phyloP scores from a whole-genome alignment of 495 filamentous ascomycete genomes.

The Podospora sp. region DNA sequence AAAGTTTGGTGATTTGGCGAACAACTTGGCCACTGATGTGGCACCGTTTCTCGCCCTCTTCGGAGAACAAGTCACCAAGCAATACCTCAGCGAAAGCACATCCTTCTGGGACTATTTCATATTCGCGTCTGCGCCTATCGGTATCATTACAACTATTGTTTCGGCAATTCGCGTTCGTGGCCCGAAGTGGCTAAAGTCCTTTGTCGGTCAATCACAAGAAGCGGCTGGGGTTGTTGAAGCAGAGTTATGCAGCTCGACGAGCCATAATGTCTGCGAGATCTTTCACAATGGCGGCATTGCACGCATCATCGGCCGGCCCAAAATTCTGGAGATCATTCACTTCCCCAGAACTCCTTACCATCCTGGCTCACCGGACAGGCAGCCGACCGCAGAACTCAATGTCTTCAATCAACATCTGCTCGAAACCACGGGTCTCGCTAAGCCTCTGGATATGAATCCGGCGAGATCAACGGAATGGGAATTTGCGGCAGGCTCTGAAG shows the following conservation, averaged over 20 bases:
- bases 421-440: too few relatives aligned
- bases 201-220: background rate
- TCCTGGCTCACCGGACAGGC: too few relatives aligned
- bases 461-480: too few relatives aligned
- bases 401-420: too few relatives aligned
- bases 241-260: background rate
- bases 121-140: conserved; percentile 1
- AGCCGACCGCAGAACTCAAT: too few relatives aligned
- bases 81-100: conserved; percentile 6
- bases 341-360: too few relatives aligned
- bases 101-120: background rate
- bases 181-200: background rate
- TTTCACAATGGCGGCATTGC: background rate
- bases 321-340: background rate
- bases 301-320: background rate
- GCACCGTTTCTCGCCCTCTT: conserved; percentile 7
- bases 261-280: conserved; percentile 1
- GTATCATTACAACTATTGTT: conserved; percentile 5
- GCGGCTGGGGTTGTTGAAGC: background rate
- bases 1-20: background rate
- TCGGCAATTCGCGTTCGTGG: conserved; percentile 3
- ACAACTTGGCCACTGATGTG: conserved; percentile 9
- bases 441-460: too few relatives aligned
- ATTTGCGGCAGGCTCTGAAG: too few relatives aligned
- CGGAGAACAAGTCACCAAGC: conserved; percentile 1